Percentiles rank a stretch among this genome's conserved stretches.
Conservation (phyloP, 805 yeast genomes). For the Candida piceae region DNA sequence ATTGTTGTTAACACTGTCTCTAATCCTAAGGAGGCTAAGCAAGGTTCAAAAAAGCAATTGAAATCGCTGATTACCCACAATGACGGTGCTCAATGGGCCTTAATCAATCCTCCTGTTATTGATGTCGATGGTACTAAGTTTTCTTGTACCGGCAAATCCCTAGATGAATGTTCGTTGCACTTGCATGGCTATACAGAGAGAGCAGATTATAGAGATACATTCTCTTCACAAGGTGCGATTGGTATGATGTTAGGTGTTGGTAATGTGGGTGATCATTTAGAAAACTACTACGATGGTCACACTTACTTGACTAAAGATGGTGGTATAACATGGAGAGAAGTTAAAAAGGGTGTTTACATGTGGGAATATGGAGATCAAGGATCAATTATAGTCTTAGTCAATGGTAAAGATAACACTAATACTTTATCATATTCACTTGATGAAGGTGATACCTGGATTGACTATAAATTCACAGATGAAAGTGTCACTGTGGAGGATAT, state of each 20-base stretch:
- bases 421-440: conserved; percentile 61
- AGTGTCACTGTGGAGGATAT: conserved; percentile 61
- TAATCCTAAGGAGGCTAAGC: conserved; percentile 42
- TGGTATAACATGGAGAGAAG: conserved; percentile 79
- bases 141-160: conserved; percentile 42
- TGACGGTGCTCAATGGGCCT: conserved; percentile 85
- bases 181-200: conserved; percentile 88
- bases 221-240: conserved; percentile 76
- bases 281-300: conserved; percentile 40
- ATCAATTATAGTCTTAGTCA: conserved; percentile 68
- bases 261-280: conserved; percentile 69
- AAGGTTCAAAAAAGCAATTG: conserved; percentile 48
- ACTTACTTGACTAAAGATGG: conserved; percentile 73
- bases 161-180: conserved; percentile 70
- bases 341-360: conserved; percentile 64
- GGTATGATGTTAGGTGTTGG: conserved; percentile 86
- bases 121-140: conserved; percentile 57
- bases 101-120: conserved; percentile 57
- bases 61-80: conserved; percentile 74
- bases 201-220: conserved; percentile 72
- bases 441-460: conserved; percentile 73
- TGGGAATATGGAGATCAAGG: conserved; percentile 98
- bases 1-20: conserved; percentile 64
- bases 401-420: conserved; percentile 55
- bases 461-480: conserved; percentile 56